These are phyloP conservation scores for Tetrahymena elliotti DNA, from an alignment of 73 alveolate genomes.

Conservation along the genomic window DNA sequence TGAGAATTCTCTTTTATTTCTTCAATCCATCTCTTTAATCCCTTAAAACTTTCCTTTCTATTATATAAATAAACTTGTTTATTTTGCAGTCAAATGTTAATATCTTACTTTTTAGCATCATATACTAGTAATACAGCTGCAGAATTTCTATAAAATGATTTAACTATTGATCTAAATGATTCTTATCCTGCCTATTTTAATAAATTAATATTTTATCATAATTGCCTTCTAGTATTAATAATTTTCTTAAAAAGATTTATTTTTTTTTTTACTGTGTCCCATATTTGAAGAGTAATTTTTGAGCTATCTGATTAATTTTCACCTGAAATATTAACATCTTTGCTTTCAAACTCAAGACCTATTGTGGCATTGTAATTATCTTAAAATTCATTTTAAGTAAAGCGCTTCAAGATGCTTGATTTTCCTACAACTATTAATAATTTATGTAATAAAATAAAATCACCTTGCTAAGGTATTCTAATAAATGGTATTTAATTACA, in stretches of 20 bases:
- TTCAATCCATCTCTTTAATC: constrained; percentile 71
- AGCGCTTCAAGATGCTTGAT: constrained; percentile 81
- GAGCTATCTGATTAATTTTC: neutral
- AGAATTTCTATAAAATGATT: constrained; percentile 84
- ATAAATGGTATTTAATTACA: neutral
- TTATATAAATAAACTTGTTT: neutral
- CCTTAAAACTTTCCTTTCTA: constrained; percentile 64
- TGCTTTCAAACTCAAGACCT: constrained; percentile 93
- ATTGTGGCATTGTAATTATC: constrained; percentile 82
- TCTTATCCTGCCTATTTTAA: constrained; percentile 80
- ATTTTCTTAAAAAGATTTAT: neutral
- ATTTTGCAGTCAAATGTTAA: neutral
- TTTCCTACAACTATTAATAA: constrained; percentile 78
- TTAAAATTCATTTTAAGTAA: constrained; percentile 85
- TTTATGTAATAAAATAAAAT: neutral
- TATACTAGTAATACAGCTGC: constrained; percentile 90
- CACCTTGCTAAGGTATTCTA: neutral
- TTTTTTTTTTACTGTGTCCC: constrained; percentile 78
- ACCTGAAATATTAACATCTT: constrained; percentile 61
- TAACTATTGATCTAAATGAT: constrained; percentile 76
- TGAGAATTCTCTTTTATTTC: constrained; percentile 82
- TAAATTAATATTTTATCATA: neutral
- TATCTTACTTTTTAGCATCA: constrained; percentile 63
- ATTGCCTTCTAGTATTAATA: too few relatives aligned
- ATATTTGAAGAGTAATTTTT: constrained; percentile 71